Percentiles rank a stretch among this genome's conserved stretches.
Evolutionary conservation across 306 rosid genomes (phyloP).

Genomic region (Cucurbita moschata): DNA sequence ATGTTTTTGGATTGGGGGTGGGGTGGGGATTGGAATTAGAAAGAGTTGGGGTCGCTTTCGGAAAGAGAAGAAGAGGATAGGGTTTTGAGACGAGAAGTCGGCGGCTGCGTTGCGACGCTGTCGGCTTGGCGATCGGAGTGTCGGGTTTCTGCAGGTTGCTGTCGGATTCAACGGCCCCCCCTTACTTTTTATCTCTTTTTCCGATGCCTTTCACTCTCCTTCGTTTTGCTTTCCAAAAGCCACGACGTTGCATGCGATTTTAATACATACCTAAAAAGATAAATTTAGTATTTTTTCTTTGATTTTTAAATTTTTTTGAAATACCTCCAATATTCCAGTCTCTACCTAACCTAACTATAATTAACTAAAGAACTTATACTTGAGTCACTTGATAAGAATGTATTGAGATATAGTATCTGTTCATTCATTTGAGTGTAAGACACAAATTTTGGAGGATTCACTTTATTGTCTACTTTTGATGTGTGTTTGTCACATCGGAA

Average conservation of each 20-base stretch:
- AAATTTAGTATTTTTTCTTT: too few species aligned
- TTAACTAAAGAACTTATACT: too few species aligned
- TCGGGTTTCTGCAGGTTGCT: slow-evolving; percentile 9
- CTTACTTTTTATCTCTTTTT: not conserved
- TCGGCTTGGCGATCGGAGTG: slow-evolving; percentile 17
- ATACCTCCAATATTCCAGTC: fast-evolving
- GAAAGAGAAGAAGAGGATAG: not conserved
- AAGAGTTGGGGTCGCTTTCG: slow-evolving; percentile 21
- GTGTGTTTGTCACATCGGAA: not conserved
- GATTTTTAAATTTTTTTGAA: too few species aligned
- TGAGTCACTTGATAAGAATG: too few species aligned
- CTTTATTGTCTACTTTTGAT: too few species aligned
- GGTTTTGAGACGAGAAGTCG: slow-evolving; percentile 14
- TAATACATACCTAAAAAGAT: too few species aligned
- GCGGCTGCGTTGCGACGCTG: slow-evolving; percentile 50
- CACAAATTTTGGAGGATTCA: too few species aligned
- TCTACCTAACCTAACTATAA: too few species aligned
- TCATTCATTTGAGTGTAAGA: too few species aligned
- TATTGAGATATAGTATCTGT: fast-evolving
- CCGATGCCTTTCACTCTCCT: not conserved
- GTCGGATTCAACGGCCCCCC: not conserved
- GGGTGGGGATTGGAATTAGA: not conserved
- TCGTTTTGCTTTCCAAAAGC: not conserved
- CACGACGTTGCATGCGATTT: too few species aligned
- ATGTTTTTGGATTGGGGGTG: too few species aligned